Percentiles rank a stretch among this genome's conserved stretches.
Evolutionary conservation across 768 basidiomycete genomes (phyloP).

Genomic region (Lentinula lateritia): DNA sequence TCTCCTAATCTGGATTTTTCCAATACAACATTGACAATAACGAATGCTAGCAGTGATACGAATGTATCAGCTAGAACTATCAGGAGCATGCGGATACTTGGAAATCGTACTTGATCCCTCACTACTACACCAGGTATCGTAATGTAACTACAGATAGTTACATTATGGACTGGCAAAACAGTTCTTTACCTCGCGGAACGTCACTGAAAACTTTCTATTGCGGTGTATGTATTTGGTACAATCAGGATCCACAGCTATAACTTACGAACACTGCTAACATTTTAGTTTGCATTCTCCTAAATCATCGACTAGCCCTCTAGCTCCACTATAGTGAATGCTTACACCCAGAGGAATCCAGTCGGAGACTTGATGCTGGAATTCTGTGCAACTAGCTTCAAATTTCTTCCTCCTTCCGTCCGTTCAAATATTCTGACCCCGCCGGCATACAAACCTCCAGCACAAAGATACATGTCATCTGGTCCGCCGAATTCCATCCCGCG

Average conservation of each 20-base stretch:
- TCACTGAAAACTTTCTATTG: background rate
- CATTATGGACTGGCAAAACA: no score
- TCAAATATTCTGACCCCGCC: slow-evolving; percentile 72
- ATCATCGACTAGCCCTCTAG: background rate
- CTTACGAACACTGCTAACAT: background rate
- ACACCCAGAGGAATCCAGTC: slow-evolving; percentile 56
- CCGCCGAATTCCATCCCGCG: slow-evolving; percentile 69
- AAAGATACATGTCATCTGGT: slow-evolving; percentile 50
- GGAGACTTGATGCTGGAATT: slow-evolving; percentile 38
- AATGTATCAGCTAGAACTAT: background rate
- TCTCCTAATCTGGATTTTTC: slow-evolving; percentile 24
- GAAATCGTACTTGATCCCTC: background rate
- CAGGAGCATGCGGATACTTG: background rate
- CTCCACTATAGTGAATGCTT: background rate
- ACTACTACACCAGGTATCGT: no score
- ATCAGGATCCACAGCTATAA: background rate
- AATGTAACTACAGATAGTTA: no score
- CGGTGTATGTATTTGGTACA: background rate
- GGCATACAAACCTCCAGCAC: slow-evolving; percentile 59
- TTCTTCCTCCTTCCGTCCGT: slow-evolving; percentile 52
- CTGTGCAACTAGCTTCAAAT: slow-evolving; percentile 46
- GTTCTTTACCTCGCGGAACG: background rate
- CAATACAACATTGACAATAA: slow-evolving; percentile 25
- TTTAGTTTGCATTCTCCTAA: background rate
- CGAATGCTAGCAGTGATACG: background rate